Evolutionary conservation across 2,329 filamentous ascomycete genomes (phyloP).

Genomic region (Penicillium sp.): DNA sequence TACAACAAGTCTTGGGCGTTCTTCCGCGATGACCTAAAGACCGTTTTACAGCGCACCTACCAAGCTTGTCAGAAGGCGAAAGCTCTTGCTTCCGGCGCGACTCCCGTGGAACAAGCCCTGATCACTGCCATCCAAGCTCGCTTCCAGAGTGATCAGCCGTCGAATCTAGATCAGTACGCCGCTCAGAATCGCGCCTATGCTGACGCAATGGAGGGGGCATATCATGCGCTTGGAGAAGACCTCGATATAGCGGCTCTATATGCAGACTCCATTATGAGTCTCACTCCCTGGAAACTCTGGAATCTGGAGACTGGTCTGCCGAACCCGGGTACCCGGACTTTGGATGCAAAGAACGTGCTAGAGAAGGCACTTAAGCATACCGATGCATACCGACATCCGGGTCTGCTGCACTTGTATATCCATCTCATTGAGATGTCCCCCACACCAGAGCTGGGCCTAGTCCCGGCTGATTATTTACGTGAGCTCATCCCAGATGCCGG

Average conservation of each 20-base stretch:
- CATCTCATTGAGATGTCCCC: slow-evolving; percentile 77
- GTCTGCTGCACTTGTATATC: slow-evolving; percentile 72
- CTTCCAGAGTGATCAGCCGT: slow-evolving; percentile 56
- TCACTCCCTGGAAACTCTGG: slow-evolving; percentile 67
- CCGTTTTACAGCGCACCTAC: slow-evolving; percentile 50
- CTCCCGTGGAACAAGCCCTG: slow-evolving; percentile 61
- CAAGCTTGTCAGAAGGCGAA: slow-evolving; percentile 48
- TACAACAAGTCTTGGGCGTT: slow-evolving; percentile 77
- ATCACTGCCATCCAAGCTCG: slow-evolving; percentile 62
- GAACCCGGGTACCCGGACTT: slow-evolving; percentile 53
- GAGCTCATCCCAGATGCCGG: slow-evolving; percentile 67
- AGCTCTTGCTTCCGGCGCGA: slow-evolving; percentile 35
- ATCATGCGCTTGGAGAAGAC: slow-evolving; percentile 54
- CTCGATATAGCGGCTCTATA: slow-evolving; percentile 65
- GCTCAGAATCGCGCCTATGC: slow-evolving; percentile 62
- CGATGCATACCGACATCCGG: slow-evolving; percentile 60
- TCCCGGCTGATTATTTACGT: slow-evolving; percentile 62
- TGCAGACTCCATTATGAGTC: slow-evolving; percentile 65
- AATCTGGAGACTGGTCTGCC: slow-evolving; percentile 60
- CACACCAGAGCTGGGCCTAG: slow-evolving; percentile 62
- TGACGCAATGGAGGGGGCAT: slow-evolving; percentile 59
- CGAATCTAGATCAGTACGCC: slow-evolving; percentile 47
- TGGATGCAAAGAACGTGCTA: slow-evolving; percentile 60
- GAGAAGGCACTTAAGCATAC: slow-evolving; percentile 57
- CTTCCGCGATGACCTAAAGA: slow-evolving; percentile 64